Evolutionary conservation across 306 rosid genomes (phyloP).

Genomic region (Purshia tridentata): DNA sequence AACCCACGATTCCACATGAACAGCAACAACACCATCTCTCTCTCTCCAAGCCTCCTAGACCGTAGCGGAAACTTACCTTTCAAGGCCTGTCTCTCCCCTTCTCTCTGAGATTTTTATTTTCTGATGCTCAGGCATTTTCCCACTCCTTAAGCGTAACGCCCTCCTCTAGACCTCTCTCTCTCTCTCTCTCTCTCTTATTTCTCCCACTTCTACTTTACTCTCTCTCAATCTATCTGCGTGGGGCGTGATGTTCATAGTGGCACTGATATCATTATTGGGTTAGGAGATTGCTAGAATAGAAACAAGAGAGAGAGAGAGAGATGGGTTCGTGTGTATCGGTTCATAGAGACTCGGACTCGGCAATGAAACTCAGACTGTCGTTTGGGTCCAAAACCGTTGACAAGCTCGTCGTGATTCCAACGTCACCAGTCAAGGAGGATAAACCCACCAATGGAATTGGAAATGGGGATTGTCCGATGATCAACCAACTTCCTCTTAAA

Average conservation of each 20-base stretch:
- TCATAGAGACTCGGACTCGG: constrained; percentile 48
- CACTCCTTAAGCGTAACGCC: constrained; percentile 53
- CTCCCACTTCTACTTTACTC: no score
- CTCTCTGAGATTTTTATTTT: constrained; percentile 24
- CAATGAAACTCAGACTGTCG: constrained; percentile 54
- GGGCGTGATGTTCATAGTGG: constrained; percentile 37
- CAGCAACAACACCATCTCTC: neutral
- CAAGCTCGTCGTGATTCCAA: constrained; percentile 48
- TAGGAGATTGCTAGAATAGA: constrained; percentile 1
- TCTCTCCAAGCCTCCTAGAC: neutral
- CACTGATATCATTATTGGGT: constrained; percentile 11
- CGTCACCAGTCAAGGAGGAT: constrained; percentile 64
- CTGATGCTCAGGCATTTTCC: constrained; percentile 18
- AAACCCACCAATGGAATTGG: constrained; percentile 24
- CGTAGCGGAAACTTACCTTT: constrained; percentile 36
- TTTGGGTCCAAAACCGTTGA: constrained; percentile 46
- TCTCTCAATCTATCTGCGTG: constrained; percentile 20
- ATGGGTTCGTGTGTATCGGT: constrained; percentile 81
- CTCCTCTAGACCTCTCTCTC: constrained; percentile 30
- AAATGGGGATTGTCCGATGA: constrained; percentile 33
- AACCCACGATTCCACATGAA: neutral
- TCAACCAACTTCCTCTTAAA: constrained; percentile 37
- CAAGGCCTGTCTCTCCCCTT: constrained; percentile 35
- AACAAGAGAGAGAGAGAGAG: neutral
- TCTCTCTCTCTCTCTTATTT: constrained; percentile 32